phyloP scores from a whole-genome alignment of 441 rosid genomes.

The Syzygium syzygioides region DNA sequence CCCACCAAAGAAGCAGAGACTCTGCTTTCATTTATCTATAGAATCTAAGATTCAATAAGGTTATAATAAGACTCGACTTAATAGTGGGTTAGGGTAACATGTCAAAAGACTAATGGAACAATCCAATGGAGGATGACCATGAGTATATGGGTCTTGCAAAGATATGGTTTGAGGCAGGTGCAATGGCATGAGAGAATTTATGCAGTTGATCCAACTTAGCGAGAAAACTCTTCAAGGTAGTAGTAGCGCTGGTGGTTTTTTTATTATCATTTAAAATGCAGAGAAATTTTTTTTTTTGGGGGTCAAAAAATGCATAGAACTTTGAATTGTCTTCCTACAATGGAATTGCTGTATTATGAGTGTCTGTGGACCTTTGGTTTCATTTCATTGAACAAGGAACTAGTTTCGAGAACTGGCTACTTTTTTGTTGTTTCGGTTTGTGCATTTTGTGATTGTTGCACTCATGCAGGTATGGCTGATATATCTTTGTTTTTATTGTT shows the following conservation, averaged over 20 bases:
- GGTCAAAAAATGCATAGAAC: not conserved
- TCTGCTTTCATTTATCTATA: not conserved
- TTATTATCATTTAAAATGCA: not conserved
- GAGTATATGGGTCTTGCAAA: not conserved
- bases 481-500: conserved; percentile 22
- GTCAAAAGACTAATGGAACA: not conserved
- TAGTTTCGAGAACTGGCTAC: conserved; percentile 36
- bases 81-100: not conserved
- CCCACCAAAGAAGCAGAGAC: not conserved
- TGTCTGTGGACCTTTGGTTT: not conserved
- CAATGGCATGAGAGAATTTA: not conserved
- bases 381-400: conserved; percentile 23
- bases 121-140: not conserved
- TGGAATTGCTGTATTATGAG: not conserved
- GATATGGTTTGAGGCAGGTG: not conserved
- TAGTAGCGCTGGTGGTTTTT: not conserved
- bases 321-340: not conserved
- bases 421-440: conserved; percentile 34
- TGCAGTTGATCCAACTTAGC: not conserved
- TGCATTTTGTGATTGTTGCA: conserved; percentile 25
- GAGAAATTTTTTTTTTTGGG: not conserved
- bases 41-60: not conserved
- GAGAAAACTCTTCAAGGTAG: not conserved
- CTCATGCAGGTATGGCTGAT: conserved; percentile 29
- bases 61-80: not conserved